A percentile compares a stretch with the other conserved stretches of the same genome.
These are phyloP conservation scores for Canna indica DNA, from an alignment of 176 grass and related monocot species.

Conservation along the genomic window DNA sequence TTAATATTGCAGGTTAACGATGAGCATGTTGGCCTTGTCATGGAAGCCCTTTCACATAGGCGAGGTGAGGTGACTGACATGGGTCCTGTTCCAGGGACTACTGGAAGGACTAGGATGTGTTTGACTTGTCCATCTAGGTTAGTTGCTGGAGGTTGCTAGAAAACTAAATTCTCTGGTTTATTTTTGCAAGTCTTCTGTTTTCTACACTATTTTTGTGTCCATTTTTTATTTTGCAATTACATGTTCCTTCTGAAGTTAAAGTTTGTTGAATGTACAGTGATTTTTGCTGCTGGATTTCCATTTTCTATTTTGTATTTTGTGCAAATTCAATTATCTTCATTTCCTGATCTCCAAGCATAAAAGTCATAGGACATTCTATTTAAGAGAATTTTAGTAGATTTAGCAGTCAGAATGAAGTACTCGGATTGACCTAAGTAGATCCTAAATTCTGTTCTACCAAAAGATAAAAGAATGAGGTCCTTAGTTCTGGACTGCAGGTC, in stretches of 20 bases:
- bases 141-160: conserved; percentile 6
- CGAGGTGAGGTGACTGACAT: conserved; percentile 86
- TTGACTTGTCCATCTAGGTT: conserved; percentile 98
- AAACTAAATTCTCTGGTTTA: background rate
- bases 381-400: background rate
- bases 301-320: background rate
- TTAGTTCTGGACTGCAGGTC: background rate
- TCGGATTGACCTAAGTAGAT: background rate
- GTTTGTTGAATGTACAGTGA: background rate
- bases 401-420: background rate
- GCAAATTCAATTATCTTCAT: background rate
- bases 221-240: background rate
- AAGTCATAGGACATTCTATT: background rate
- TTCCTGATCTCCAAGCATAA: too few species aligned
- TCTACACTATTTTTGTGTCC: background rate
- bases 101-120: conserved; percentile 69
- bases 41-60: conserved; percentile 87
- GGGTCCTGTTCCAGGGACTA: conserved; percentile 78
- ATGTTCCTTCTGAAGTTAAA: background rate
- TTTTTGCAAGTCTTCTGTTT: background rate
- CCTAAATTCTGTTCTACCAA: background rate
- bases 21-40: conserved; percentile 85
- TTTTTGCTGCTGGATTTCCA: too few species aligned
- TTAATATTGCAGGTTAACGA: conserved; percentile 69
- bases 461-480: too few species aligned